Evolutionary conservation across 2,329 filamentous ascomycete genomes (phyloP), one percentile per base, ranked within the genome.

Genomic region (Penicillium paneum): DNA sequence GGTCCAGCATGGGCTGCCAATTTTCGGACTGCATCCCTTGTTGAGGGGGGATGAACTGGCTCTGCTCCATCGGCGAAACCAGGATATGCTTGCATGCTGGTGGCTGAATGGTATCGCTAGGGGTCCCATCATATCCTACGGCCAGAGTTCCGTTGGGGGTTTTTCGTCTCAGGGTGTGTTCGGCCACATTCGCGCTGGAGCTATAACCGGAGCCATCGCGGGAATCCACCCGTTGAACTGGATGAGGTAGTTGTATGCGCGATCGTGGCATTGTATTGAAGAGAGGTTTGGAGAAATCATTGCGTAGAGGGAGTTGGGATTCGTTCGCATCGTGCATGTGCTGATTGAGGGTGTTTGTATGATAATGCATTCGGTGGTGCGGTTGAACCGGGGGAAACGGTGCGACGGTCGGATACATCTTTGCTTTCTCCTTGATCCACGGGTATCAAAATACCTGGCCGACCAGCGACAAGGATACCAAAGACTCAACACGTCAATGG

Each of bases 91-190:
- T 97, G 43, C 85, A 78, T 1, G 90, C 87, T 6, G 88, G 87
- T 35, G 34, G 86, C 84, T 10, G 82, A 13, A 48, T 84, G 64
- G 87, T 84, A 67, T 91, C 88, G 21, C 86, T 81, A 1, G 87
- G 85, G 5, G 89, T 90, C 31, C 89, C 91, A 79, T 97, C 92
- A 67, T 96, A 97, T 11, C 91, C 91, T 50, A 90, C 91, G 61
- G 93, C 88, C 57, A 97, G 82, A 35, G 91, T 96, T n/a, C 93
- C 94, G 67, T 87, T 93, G 5, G 93, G 94, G 8, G 93, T 97
- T 74, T 97, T 97, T 62, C 93, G 85, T 61, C 93, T 85, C 53
- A 97, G 79, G 64, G 90, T 89, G 71, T 96, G 86, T 71, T 96
- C 91, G 11, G 62, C 66, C 17, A 54, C 62, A 21, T 68, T 66